Percentiles rank a stretch among this genome's conserved stretches.
Conservation (phyloP, 2,329 filamentous ascomycete genomes). For the Esteya vermicola region DNA sequence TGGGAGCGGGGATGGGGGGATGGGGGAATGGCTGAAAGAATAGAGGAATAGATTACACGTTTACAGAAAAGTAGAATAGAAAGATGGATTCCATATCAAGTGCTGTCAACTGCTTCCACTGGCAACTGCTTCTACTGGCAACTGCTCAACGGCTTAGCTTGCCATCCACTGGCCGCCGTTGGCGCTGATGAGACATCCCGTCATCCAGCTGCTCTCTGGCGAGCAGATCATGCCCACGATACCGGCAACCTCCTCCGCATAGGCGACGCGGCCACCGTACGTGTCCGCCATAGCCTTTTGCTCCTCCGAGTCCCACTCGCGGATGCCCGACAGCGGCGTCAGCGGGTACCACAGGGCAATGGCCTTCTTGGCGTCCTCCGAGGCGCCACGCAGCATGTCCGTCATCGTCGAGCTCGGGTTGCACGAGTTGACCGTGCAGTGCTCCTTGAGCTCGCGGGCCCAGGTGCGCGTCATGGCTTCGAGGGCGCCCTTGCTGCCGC, state of each 20-base stretch:
- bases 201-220: constrained; percentile 60
- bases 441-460: constrained; percentile 39
- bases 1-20: no score
- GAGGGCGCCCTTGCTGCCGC: constrained; percentile 41
- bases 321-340: neutral
- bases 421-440: constrained; percentile 40
- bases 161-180: neutral
- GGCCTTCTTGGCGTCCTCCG: neutral
- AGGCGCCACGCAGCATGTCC: neutral
- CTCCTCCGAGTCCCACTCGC: neutral
- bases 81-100: no score
- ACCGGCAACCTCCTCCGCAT: constrained; percentile 54
- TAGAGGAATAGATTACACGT: no score
- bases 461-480: constrained; percentile 46
- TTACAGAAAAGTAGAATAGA: no score
- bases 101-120: no score
- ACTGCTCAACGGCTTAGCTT: no score
- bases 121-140: no score
- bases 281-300: neutral
- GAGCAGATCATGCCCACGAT: constrained; percentile 64
- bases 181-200: constrained; percentile 31
- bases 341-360: neutral
- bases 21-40: no score
- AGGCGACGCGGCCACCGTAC: neutral
- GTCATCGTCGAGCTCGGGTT: constrained; percentile 23